Base-by-base conservation (phyloP, 2,329 filamentous ascomycete genomes). In the Fusarium brevicatenulatum region DNA sequence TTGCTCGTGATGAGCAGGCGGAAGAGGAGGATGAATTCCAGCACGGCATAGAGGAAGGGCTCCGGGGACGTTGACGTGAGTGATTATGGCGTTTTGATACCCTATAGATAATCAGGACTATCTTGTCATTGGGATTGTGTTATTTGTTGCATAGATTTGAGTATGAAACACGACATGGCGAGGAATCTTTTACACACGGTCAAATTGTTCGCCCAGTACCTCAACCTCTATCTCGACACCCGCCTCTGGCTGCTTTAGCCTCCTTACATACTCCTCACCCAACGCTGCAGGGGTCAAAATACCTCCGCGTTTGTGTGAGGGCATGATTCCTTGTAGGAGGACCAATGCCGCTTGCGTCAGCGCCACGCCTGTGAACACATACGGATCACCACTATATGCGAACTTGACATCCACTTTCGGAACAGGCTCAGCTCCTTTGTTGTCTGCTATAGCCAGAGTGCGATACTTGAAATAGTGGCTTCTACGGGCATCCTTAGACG, bases 1-100 rank as follows among this genome's bases (percentile, higher is more conserved):
- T 88, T 70, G 82, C 83, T 44, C 75, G 79, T 21, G 81, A 82
- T 54, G 81, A 82, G 37, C 74, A 75, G 5, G 63, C 75, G 28
- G 74, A 76, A 4, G 78, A 75, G 25, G 73, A 76, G 10, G 77
- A 76, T 2, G 73, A 76, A 28, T 66, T 61, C n/a, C 76, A 76
- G 13, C 59, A 73, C n/a, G 64, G 59, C 21, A 62, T 75, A 16
- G 71, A 68, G 15, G 67, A 77, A 40, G 73, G 68, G 42, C 62
- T 55, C 34, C 60, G 70, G 49, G 56, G 58, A 18, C 61, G 70
- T 43, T 72, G 62, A 67, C 10, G 19, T 44, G 28, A 32, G 36
- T 69, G 43, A 68, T 71, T 62, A 42, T 59, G 62, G 58, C 54
- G 68, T 72, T 67, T 67, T 70, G 73, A 78, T 78, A 78, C 75